Base-by-base conservation (phyloP, 2,329 filamentous ascomycete genomes). In the Eutypella sp. region DNA sequence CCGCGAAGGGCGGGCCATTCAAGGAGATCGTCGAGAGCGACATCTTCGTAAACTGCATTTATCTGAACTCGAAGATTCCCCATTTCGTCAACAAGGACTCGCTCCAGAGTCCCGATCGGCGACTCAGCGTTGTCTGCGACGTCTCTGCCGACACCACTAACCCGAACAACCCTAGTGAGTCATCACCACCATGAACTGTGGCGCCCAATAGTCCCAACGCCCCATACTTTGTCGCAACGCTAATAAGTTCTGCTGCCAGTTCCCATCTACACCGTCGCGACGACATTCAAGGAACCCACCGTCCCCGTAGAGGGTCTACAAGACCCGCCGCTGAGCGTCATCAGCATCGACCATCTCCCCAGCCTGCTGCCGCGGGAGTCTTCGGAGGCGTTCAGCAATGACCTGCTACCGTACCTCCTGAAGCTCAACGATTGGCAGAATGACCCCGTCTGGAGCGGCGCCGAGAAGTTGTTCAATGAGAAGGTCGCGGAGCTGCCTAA, bases 31-130 rank as follows among this genome's bases (percentile, higher is more conserved):
- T 83, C 40, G 79, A 89, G 67, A 78, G 73, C 49, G 83, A 88
- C 59, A 84, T 89, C 62, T 89, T 90, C 63, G 76, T 93, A 66
- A 95, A 93, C 74, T 90, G 86, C 78, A 92, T 96, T 65, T 96
- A 96, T 71, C 82, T 96, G 36, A 81, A 76, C 50, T 74, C 81
- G 56, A 80, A 84, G 64, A 91, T 93, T 55, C 86, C 88, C 22
- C 85, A 86, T 27, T 96, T 96, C 64, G 78, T 95, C 62, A 83
- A 87, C 67, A 62, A 75, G 49, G 78, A 87, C 55, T 82, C 79
- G 43, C 79, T 96, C 45, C 75, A 82, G 53, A 71, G 75, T 34
- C 73, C 85, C 3, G 76, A 76, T 57, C 84, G 92, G 63, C 85
- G 83, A 61, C 78, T 96, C 44, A 81, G 79, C 45, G 87, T 95